These are phyloP conservation scores for Myxozyma melibiosi DNA, from an alignment of 805 yeast species.

Conservation along the genomic window DNA sequence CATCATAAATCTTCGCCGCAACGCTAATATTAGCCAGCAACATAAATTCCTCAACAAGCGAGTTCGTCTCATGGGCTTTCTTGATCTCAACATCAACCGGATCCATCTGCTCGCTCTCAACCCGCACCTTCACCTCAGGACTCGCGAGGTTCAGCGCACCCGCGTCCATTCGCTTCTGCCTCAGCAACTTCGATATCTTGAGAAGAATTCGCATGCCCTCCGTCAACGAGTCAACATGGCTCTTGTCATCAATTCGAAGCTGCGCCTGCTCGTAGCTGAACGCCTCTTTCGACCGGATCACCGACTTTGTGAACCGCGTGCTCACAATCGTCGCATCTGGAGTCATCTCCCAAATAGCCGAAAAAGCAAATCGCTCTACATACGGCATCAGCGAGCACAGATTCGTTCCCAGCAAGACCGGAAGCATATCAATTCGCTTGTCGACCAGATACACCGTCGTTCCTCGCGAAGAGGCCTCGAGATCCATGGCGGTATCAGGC, in stretches of 20 bases:
- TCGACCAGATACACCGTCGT: conserved; percentile 97
- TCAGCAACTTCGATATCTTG: conserved; percentile 76
- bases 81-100: conserved; percentile 95
- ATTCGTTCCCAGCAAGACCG: conserved; percentile 91
- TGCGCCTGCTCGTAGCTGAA: conserved; percentile 95
- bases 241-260: conserved; percentile 76
- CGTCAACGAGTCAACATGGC: conserved; percentile 80
- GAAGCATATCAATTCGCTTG: conserved; percentile 98
- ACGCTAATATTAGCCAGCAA: conserved; percentile 94
- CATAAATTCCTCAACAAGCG: conserved; percentile 98
- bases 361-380: conserved; percentile 94
- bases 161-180: conserved; percentile 82
- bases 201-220: conserved; percentile 84
- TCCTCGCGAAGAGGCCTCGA: conserved; percentile 96
- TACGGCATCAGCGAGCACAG: conserved; percentile 92
- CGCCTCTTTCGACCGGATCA: conserved; percentile 89
- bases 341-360: conserved; percentile 94
- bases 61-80: conserved; percentile 83
- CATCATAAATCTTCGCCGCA: conserved; percentile 86
- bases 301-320: conserved; percentile 79
- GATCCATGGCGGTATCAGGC: conserved; percentile 87
- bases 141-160: conserved; percentile 97
- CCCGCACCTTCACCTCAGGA: conserved; percentile 96
- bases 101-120: conserved; percentile 96
- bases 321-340: conserved; percentile 80